Evolutionary conservation across 768 basidiomycete species (phyloP).

Genomic region (Mycena metata): DNA sequence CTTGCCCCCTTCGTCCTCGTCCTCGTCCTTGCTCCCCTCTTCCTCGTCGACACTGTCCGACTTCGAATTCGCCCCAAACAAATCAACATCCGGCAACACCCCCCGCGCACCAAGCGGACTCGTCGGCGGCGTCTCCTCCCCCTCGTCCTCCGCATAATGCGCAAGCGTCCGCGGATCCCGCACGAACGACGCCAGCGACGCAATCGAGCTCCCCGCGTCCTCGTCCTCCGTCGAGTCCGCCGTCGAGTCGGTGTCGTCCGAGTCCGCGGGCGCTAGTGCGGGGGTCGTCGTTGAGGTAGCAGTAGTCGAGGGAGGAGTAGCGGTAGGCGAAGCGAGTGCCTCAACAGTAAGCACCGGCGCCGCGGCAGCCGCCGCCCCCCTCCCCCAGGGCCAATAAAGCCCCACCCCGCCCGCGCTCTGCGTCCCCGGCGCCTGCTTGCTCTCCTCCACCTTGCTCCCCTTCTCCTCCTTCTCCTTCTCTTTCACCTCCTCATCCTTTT

Average conservation of each 20-base stretch:
- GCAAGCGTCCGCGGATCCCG: background rate
- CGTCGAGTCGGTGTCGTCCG: slow-evolving; percentile 13
- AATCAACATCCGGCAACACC: slow-evolving; percentile 7
- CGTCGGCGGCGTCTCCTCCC: slow-evolving; percentile 35
- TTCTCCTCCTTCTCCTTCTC: slow-evolving; percentile 41
- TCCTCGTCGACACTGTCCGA: background rate
- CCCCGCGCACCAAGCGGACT: slow-evolving; percentile 27
- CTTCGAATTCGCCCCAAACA: background rate
- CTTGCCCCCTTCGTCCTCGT: background rate
- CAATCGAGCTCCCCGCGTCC: background rate
- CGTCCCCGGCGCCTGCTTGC: slow-evolving; percentile 22
- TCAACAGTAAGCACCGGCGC: background rate
- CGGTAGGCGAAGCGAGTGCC: background rate
- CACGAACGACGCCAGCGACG: slow-evolving; percentile 10
- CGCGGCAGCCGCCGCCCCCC: background rate
- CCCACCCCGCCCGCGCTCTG: slow-evolving; percentile 28
- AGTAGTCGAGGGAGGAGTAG: background rate
- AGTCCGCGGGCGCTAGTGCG: background rate
- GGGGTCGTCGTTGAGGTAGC: background rate
- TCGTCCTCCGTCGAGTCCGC: background rate
- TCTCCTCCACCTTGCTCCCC: slow-evolving; percentile 1
- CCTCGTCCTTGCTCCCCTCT: slow-evolving; percentile 1
- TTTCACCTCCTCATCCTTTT: background rate
- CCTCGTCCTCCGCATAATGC: background rate
- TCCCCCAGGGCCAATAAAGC: slow-evolving; percentile 39